These are phyloP conservation scores for Penstemon barbatus DNA, from an alignment of 257 asterid species.

Conservation along the genomic window DNA sequence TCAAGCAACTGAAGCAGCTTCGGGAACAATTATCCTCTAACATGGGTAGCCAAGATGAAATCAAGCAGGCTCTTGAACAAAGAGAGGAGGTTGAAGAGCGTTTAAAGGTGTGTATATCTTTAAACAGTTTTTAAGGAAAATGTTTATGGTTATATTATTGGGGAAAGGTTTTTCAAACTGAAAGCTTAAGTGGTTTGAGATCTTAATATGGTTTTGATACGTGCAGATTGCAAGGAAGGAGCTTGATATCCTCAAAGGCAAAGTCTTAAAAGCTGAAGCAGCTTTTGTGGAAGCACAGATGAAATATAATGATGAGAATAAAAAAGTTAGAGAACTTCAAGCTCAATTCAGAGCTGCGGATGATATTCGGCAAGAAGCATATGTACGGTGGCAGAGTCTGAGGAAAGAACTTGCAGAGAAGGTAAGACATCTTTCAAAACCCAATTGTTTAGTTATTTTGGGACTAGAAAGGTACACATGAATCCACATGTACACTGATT, in stretches of 20 bases:
- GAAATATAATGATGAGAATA: conserved; percentile 64
- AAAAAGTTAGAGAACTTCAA: conserved; percentile 66
- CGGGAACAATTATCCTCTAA: conserved; percentile 82
- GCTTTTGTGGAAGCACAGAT: conserved; percentile 56
- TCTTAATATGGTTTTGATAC: conserved; percentile 25
- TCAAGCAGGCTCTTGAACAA: conserved; percentile 82
- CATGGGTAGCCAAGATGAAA: conserved; percentile 81
- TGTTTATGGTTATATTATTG: conserved; percentile 5
- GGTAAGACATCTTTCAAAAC: conserved; percentile 42
- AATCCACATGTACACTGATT: background rate
- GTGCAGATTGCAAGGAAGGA: conserved; percentile 76
- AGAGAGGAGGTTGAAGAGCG: conserved; percentile 70
- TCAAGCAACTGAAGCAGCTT: conserved; percentile 86
- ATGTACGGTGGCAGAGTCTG: conserved; percentile 58
- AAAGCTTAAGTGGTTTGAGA: conserved; percentile 10
- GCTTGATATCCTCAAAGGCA: conserved; percentile 64
- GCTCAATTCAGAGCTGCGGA: conserved; percentile 70
- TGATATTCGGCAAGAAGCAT: conserved; percentile 86
- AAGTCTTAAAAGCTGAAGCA: conserved; percentile 61
- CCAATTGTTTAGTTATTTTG: conserved; percentile 22
- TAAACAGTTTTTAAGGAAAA: conserved; percentile 16
- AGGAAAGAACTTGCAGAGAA: conserved; percentile 59
- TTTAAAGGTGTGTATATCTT: conserved; percentile 57
- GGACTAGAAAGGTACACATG: conserved; percentile 15
- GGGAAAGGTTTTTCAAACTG: conserved; percentile 12